Percentiles rank a stretch among this genome's conserved stretches.
Conservation (phyloP, 805 yeast species). For the Komagataella ulmi region DNA sequence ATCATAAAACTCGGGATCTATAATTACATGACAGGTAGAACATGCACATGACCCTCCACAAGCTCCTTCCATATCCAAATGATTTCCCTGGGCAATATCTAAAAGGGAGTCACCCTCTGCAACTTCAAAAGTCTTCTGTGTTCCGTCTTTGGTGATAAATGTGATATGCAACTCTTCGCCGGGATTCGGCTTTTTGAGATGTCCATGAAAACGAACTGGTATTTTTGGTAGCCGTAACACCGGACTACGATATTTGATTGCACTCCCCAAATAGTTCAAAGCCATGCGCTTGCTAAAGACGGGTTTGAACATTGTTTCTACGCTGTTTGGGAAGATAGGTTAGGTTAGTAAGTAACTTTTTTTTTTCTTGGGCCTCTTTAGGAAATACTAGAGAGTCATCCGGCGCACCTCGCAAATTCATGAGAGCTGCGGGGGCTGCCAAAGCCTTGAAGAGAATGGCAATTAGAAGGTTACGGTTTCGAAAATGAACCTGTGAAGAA, state of each 20-base stretch:
- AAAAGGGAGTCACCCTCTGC: conserved; percentile 85
- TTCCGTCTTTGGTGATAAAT: conserved; percentile 85
- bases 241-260: background rate
- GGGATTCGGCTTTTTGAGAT: conserved; percentile 77
- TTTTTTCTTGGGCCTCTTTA: background rate
- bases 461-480: background rate
- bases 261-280: background rate
- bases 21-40: conserved; percentile 93
- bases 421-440: background rate
- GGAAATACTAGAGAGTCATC: background rate
- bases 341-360: background rate
- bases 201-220: conserved; percentile 47
- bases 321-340: background rate
- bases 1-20: conserved; percentile 92
- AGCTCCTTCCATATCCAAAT: conserved; percentile 91
- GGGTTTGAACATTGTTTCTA: background rate
- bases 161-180: conserved; percentile 88
- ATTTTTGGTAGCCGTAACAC: conserved; percentile 7
- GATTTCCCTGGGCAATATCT: conserved; percentile 90
- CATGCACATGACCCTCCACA: conserved; percentile 99
- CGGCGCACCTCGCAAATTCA: background rate
- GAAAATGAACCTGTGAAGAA: background rate
- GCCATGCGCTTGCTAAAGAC: background rate
- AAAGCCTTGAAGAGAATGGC: background rate
- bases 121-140: conserved; percentile 69